Evolutionary conservation across 768 basidiomycete genomes (phyloP), one percentile per base, ranked within the genome.

Genomic region (Glaciozyma martinii): DNA sequence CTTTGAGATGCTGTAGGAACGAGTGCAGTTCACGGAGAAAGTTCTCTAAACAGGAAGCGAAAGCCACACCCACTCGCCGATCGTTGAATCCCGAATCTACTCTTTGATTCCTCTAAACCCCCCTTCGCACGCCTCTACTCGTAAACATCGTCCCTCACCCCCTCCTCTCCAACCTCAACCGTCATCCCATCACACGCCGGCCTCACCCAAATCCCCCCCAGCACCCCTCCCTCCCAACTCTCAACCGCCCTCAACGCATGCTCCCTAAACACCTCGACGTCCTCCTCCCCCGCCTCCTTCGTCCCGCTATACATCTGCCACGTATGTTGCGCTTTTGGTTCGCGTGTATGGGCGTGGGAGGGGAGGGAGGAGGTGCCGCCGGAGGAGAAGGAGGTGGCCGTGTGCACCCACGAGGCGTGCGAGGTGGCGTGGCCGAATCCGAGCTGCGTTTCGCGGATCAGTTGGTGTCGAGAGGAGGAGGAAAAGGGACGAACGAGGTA

Each of bases 401-500:
- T 44, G 16, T 30, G 13, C 23, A 37, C 23, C 70, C 70, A 71
- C 19, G 56, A 54, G 16, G 55, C 52, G 61, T 71, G 70, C 1
- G 70, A 67, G 6, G 63, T 67, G 1, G 63, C 63, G 62, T 71
- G 70, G 29, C 63, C 70, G 59, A 71, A 67, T 18, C 70, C 70
- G 54, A 71, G 53, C 59, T 9, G 33, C 10, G 33, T 25, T 43
- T 2, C 18, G 33, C n/a, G 46, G 29, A 29, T 19, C 9, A 40
- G 55, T 27, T n/a, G 30, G 23, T 5, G n/a, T 18, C 25, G 4
- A 37, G 16, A 29, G 27, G 15, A n/a, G 10, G n/a, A 60, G 18
- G 19, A 46, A 25, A 25, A 42, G 46, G 37, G 86, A 15, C 90
- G 89, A 13, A 81, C 82, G 62, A 89, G 75, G 73, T 91, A 91